Evolutionary conservation across 2,329 filamentous ascomycete species (phyloP), one percentile per base, ranked within the genome.

Genomic region (Elsinoe fawcettii): DNA sequence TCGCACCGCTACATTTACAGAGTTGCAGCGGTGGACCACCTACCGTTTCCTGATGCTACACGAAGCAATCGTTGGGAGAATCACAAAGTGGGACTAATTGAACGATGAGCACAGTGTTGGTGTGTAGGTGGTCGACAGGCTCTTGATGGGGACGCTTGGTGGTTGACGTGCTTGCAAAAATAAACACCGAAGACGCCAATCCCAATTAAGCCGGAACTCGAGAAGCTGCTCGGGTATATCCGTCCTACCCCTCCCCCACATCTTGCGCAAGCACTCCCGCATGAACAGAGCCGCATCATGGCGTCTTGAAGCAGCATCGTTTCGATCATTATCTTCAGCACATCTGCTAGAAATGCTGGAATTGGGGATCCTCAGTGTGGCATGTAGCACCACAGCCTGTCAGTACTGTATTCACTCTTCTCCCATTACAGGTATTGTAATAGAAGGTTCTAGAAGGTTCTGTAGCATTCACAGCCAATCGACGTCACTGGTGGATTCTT

Each of bases 371-470:
- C n/a, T n/a, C n/a, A n/a, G n/a, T n/a, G n/a, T n/a, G n/a, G n/a
- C n/a, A n/a, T n/a, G n/a, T n/a, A n/a, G n/a, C n/a, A n/a, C n/a
- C n/a, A n/a, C n/a, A n/a, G n/a, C n/a, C n/a, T n/a, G n/a, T n/a
- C n/a, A n/a, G n/a, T 43, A 12, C 39, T 18, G 9, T 22, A 25
- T 5, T 27, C 22, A 47, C 7, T 20, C 32, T 51, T 18, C 9
- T 11, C 27, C 16, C 5, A 2, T 22, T 12, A 34, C 20, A 16
- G n/a, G 12, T 12, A 32, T 5, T 7, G 3, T 8, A n/a, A 16
- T 36, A 27, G 54, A 56, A 56, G 23, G 41, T 56, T 56, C 54
- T 47, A 56, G 54, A 56, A 56, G 22, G 8, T 32, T 56, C 39
- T 23, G 12, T 16, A 3, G 9, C 7, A n/a, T 20, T 25, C 41